Base-by-base conservation (phyloP, 1,139 yeast genomes). In the Pichia sp. region DNA sequence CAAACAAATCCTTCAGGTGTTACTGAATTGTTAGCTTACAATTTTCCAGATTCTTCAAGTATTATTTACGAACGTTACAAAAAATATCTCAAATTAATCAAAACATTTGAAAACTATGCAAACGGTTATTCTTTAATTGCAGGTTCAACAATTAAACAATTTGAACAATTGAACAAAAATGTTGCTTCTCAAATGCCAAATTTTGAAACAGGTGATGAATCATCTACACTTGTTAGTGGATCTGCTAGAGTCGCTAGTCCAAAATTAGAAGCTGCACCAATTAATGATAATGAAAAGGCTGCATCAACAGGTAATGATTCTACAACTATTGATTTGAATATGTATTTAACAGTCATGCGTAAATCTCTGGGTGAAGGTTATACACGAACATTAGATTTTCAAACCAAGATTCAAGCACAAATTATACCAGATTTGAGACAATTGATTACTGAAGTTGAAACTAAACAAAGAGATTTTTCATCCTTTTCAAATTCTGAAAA, bases 381-480 rank as follows among this genome's bases (percentile, higher is more conserved):
- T 22, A 41, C 41, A 8, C 37, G 49, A 8, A 40, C 54, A 3
- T 30, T 35, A 5, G 56, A 55, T 21, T 40, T 52, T 18, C 58
- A 57, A 29, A 42, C 37, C 11, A 42, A 52, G 22, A 45, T 61
- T 26, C 54, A 48, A 35, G 26, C 41, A 3, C 55, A 55, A 28
- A 43, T 57, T 10, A 22, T 59, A 6, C 64, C 64, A 2, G 57
- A 54, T 35, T 47, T 60, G 23, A 53, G 51, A 28, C 47, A 47
- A n/a, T 41, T 55, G 6, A 37, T 43, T 18, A 35, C 45, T 1
- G 65, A 64, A 23, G 43, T 68, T 31, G 60, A 57, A 14, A 53
- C 61, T 19, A 65, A 63, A 45, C 68, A 64, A 51, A 69, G 66
- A 47, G 66, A 63, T 36, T 62, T 66, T 40, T 32, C 54, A 27